Conservation (phyloP, 2,329 filamentous ascomycete species). For the Alternaria conjuncta region DNA sequence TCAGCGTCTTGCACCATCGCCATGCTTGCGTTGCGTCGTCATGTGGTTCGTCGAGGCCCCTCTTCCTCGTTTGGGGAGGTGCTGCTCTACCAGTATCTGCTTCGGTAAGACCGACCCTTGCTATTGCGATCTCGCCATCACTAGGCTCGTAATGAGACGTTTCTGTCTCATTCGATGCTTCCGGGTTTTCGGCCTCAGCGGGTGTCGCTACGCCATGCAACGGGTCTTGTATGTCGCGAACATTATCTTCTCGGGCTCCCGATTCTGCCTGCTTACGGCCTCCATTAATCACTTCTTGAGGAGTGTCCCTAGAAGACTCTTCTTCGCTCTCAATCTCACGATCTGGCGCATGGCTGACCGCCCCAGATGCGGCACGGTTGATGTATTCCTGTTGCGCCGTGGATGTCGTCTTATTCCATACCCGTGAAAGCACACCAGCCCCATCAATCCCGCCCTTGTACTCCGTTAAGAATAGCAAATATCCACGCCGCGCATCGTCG, state of each 20-base stretch:
- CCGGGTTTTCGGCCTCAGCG: neutral
- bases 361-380: neutral
- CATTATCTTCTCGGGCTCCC: neutral
- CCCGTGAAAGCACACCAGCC: neutral
- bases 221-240: neutral
- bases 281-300: neutral
- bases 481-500: neutral
- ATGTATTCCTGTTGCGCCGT: neutral
- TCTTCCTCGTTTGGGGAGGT: neutral
- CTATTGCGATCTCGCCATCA: neutral
- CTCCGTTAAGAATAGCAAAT: neutral
- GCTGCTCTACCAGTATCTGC: neutral
- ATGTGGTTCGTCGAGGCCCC: neutral
- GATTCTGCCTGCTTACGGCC: neutral
- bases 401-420: neutral
- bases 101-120: neutral
- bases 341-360: neutral
- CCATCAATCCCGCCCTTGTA: neutral
- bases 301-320: neutral
- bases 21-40: neutral
- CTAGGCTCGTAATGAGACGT: neutral
- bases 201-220: neutral
- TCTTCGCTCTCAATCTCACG: neutral
- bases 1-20: neutral
- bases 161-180: neutral